Base-by-base conservation (phyloP, 192 early-diverging fungal genomes). In the Mortierella antarctica region DNA sequence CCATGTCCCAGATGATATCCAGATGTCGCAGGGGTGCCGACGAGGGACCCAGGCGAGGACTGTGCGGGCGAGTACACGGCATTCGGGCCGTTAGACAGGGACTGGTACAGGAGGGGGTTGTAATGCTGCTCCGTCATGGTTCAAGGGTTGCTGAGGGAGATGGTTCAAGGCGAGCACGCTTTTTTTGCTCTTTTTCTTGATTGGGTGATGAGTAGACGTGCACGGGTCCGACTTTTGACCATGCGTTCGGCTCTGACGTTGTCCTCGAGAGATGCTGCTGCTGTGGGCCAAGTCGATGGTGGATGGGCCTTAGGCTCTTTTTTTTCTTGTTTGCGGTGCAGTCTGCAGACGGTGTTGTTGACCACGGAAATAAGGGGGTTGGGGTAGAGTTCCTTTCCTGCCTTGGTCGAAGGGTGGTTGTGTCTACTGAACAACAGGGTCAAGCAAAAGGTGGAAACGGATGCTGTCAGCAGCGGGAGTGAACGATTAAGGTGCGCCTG, bases 41-140 rank as follows among this genome's bases (percentile, higher is more conserved):
- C 77, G n/a, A 80, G 59, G 48, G 69, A 68, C 2, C 53, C 57
- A 15, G 77, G 70, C 47, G 77, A 71, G 7, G 77, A 71, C 60
- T 80, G 77, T 14, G 77, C 70, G 4, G 77, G 76, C 58, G 76
- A 72, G 55, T 80, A 72, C 0, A 80, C 64, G 5, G 56, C 57
- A 44, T 80, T 72, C 31, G 74, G 67, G 20, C 77, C 77, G 31
- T 80, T 80, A 21, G 64, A 56, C 12, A 80, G 52, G 64, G 77
- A 41, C 54, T 80, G 77, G 55, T 80, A 80, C 23, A 80, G 77
- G 55, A 80, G 44, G 18, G 77, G 70, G 55, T 80, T 80, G 55
- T 80, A 80, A 11, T 80, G 77, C 65, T 71, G 76, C 56, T 74
- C 72, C 44, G 64, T 62, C 72, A 74, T 74, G 49, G 64, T 17